Percentiles rank a stretch among this genome's conserved stretches.
phyloP scores from a whole-genome alignment of 1,284 basidiomycete species.

The Melampsora larici-populina region DNA sequence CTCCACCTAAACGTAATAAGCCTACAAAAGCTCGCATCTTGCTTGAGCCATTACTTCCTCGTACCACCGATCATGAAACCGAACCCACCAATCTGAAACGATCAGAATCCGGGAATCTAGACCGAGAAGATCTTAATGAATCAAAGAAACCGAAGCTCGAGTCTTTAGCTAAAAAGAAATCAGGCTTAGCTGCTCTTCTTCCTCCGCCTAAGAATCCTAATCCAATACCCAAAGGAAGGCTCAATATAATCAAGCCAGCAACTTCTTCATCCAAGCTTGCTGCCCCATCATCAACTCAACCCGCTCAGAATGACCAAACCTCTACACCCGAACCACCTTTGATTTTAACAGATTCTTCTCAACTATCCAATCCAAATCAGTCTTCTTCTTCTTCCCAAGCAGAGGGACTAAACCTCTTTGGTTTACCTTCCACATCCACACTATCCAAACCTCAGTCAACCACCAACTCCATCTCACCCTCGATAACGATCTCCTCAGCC shows the following conservation, averaged over 20 bases:
- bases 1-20: conserved; percentile 1
- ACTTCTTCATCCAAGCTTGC: background rate
- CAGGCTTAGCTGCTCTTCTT: conserved; percentile 32
- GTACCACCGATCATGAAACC: background rate
- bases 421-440: background rate
- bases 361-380: background rate
- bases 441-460: background rate
- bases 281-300: background rate
- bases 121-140: background rate
- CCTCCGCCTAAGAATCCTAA: conserved; percentile 28
- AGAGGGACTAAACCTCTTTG: background rate
- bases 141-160: background rate
- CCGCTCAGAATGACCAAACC: background rate
- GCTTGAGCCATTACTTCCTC: background rate
- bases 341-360: background rate
- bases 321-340: background rate
- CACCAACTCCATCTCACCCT: background rate
- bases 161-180: background rate
- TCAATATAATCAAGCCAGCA: too few relatives aligned
- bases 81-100: background rate
- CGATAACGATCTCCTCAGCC: conserved; percentile 14
- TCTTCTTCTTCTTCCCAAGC: background rate
- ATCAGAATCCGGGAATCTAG: background rate
- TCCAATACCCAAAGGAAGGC: background rate
- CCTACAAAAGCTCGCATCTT: background rate